These are phyloP conservation scores for Musa acuminata DNA, from an alignment of 176 grass and related monocot genomes.

Conservation along the genomic window DNA sequence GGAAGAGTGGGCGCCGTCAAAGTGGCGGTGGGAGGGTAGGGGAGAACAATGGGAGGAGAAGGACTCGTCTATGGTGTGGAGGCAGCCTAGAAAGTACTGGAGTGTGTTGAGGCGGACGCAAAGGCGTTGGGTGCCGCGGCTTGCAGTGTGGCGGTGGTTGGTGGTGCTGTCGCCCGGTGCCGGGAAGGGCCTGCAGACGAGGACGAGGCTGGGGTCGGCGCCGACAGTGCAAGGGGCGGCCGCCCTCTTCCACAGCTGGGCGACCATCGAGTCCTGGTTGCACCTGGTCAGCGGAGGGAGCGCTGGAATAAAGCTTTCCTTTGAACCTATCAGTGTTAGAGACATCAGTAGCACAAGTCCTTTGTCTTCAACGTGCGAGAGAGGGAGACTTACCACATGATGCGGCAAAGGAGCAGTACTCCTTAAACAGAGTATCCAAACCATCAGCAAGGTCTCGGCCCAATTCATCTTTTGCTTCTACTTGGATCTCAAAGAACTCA, in stretches of 20 bases:
- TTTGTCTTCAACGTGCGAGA: not conserved
- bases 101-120: slow-evolving; percentile 63
- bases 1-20: slow-evolving; percentile 34
- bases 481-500: slow-evolving; percentile 54
- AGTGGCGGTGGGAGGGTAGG: slow-evolving; percentile 4
- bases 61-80: slow-evolving; percentile 44
- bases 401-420: slow-evolving; percentile 38
- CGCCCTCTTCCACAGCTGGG: slow-evolving; percentile 54
- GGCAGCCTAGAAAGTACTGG: slow-evolving; percentile 41
- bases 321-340: slow-evolving; percentile 24
- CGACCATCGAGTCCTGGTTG: slow-evolving; percentile 57
- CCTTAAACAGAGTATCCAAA: slow-evolving; percentile 42
- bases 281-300: slow-evolving; percentile 55
- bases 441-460: slow-evolving; percentile 33
- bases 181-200: slow-evolving; percentile 10
- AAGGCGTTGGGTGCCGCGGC: slow-evolving; percentile 38
- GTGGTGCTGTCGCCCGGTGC: slow-evolving; percentile 1
- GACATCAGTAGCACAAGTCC: not conserved
- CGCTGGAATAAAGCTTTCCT: slow-evolving; percentile 37
- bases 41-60: slow-evolving; percentile 15
- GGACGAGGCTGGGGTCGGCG: slow-evolving; percentile 11
- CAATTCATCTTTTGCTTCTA: slow-evolving; percentile 29
- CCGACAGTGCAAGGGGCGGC: slow-evolving; percentile 23
- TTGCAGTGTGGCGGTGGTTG: slow-evolving; percentile 30
- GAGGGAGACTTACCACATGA: slow-evolving; percentile 28